Evolutionary conservation across 164 flowering plant species (phyloP).

Genomic region (Hamamelis virginiana): DNA sequence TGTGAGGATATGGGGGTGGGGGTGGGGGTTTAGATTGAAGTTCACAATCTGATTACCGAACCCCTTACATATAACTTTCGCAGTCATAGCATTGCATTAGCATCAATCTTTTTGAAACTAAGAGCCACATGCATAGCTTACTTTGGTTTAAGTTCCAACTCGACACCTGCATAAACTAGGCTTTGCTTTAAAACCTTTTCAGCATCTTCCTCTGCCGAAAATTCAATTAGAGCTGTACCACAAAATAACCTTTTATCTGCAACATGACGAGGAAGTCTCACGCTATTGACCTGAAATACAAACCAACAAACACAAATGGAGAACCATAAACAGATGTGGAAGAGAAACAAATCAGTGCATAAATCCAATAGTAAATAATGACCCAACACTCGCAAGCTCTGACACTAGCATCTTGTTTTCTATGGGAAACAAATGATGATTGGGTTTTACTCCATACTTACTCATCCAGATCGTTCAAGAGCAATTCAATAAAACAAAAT

Average conservation of each 20-base stretch:
- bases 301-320: neutral
- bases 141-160: conserved; percentile 79
- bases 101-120: neutral
- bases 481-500: neutral
- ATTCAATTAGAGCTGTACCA: conserved; percentile 88
- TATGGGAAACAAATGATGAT: neutral
- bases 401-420: neutral
- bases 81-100: neutral
- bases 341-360: neutral
- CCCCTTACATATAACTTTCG: neutral
- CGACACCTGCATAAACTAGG: conserved; percentile 61
- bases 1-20: no score
- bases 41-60: neutral
- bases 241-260: conserved; percentile 72
- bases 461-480: neutral
- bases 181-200: conserved; percentile 55
- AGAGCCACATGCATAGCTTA: conserved; percentile 31
- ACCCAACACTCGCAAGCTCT: neutral
- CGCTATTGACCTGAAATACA: conserved; percentile 73
- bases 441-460: neutral
- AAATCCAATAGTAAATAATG: neutral
- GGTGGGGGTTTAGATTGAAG: neutral
- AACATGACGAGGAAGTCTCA: conserved; percentile 90
- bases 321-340: neutral
- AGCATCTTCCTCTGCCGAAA: conserved; percentile 83